Percentiles rank a stretch among this genome's conserved stretches.
phyloP scores from a whole-genome alignment of 2,329 filamentous ascomycete genomes.

The Coniochaeta hoffmannii region DNA sequence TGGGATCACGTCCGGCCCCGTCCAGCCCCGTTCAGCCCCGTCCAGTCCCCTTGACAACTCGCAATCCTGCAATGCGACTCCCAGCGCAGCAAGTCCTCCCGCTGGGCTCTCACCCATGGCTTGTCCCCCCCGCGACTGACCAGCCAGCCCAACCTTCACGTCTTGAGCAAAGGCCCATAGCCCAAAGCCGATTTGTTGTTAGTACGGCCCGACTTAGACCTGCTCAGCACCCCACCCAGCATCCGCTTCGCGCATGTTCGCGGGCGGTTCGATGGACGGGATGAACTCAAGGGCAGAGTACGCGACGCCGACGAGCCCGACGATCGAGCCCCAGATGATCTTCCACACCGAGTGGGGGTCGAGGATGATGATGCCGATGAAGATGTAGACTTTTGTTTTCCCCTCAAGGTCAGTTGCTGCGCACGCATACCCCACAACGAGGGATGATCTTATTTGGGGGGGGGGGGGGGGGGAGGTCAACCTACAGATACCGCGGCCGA shows the following conservation, averaged over 20 bases:
- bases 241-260: conserved; percentile 75
- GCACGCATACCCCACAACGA: background rate
- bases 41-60: too few species aligned
- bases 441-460: background rate
- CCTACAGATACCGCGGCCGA: conserved; percentile 91
- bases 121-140: too few species aligned
- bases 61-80: too few species aligned
- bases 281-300: conserved; percentile 73
- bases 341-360: conserved; percentile 53
- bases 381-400: conserved; percentile 73
- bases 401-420: background rate
- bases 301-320: conserved; percentile 69
- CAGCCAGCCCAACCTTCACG: too few species aligned
- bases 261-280: conserved; percentile 70
- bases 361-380: conserved; percentile 81
- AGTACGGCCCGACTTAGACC: too few species aligned
- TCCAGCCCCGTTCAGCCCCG: background rate
- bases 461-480: conserved; percentile 16
- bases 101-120: too few species aligned
- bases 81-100: too few species aligned
- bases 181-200: too few species aligned
- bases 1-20: background rate
- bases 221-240: conserved; percentile 71
- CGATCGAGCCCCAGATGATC: conserved; percentile 68
- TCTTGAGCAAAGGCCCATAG: too few species aligned